Percentiles rank a stretch among this genome's conserved stretches.
phyloP scores from a whole-genome alignment of 306 rosid genomes.

The peach (Prunus persica) region DNA sequence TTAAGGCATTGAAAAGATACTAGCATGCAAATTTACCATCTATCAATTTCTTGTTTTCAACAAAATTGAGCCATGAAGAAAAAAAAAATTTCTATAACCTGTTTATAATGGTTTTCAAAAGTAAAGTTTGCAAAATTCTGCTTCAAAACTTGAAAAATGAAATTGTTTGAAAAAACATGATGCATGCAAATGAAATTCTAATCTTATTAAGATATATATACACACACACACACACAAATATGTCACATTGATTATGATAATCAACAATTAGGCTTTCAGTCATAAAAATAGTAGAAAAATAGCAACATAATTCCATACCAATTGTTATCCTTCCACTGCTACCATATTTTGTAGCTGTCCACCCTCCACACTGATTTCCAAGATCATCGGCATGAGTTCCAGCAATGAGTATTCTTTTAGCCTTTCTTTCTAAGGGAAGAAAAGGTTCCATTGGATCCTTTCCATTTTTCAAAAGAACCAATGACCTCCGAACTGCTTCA shows the following conservation, averaged over 20 bases:
- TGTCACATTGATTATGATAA: not conserved
- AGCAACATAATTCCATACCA: constrained; percentile 36
- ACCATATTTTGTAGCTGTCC: constrained; percentile 59
- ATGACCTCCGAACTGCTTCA: constrained; percentile 72
- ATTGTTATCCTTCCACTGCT: constrained; percentile 44
- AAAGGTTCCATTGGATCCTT: constrained; percentile 43
- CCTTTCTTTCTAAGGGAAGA: constrained; percentile 59
- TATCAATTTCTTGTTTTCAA: not conserved
- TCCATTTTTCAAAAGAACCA: constrained; percentile 79
- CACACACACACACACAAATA: not conserved
- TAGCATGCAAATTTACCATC: not conserved
- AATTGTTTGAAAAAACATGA: not conserved
- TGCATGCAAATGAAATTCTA: too few species aligned
- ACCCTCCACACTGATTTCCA: constrained; percentile 80
- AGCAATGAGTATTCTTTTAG: constrained; percentile 58
- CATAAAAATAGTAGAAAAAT: not conserved
- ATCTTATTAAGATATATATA: not conserved
- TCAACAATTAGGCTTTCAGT: not conserved
- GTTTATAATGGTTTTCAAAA: not conserved
- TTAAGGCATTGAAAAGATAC: not conserved
- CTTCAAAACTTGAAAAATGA: not conserved
- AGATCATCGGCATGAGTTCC: constrained; percentile 76
- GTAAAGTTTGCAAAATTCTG: not conserved
- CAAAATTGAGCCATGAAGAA: not conserved
- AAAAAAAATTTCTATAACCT: not conserved